Evolutionary conservation across 495 filamentous ascomycete species (phyloP).

Genomic region (Lentithecium fluviatile): DNA sequence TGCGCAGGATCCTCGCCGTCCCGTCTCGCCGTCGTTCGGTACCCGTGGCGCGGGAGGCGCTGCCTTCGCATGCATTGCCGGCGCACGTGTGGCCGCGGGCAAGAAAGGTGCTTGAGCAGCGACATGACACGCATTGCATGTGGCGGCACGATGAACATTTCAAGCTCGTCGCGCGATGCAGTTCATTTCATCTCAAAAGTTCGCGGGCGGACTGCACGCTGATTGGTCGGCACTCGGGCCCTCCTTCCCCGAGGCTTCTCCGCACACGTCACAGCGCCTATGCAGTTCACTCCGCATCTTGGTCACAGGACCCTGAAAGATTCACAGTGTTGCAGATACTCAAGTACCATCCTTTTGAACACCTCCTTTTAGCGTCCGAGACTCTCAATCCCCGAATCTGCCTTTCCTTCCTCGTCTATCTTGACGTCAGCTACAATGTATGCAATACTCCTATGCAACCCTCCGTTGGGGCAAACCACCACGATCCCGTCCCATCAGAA

Average conservation of each 20-base stretch:
- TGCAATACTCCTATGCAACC: conserved; percentile 56
- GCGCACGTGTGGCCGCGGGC: conserved; percentile 12
- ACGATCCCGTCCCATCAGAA: conserved; percentile 46
- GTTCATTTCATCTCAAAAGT: background rate
- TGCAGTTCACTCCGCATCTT: background rate
- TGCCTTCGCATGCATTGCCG: conserved; percentile 16
- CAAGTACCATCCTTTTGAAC: too few species aligned
- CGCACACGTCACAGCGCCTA: conserved; percentile 1
- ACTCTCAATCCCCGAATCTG: too few species aligned
- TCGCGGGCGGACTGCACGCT: background rate
- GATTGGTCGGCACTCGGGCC: too few species aligned
- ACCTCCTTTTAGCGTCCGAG: too few species aligned
- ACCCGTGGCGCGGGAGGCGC: background rate
- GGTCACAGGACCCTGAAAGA: too few species aligned
- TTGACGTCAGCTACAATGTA: conserved; percentile 43
- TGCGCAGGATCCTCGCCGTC: background rate
- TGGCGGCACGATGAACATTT: background rate
- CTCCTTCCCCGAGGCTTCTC: background rate
- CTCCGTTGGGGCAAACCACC: conserved; percentile 67
- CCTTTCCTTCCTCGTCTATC: too few species aligned
- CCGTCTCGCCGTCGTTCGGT: background rate
- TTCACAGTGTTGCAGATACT: too few species aligned
- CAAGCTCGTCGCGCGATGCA: conserved; percentile 10
- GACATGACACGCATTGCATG: conserved; percentile 24
- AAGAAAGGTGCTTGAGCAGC: conserved; percentile 14